Percentiles rank a stretch among this genome's conserved stretches.
Evolutionary conservation across 352 stramenopile species (phyloP).

Genomic region (Blastocystis hominis): DNA sequence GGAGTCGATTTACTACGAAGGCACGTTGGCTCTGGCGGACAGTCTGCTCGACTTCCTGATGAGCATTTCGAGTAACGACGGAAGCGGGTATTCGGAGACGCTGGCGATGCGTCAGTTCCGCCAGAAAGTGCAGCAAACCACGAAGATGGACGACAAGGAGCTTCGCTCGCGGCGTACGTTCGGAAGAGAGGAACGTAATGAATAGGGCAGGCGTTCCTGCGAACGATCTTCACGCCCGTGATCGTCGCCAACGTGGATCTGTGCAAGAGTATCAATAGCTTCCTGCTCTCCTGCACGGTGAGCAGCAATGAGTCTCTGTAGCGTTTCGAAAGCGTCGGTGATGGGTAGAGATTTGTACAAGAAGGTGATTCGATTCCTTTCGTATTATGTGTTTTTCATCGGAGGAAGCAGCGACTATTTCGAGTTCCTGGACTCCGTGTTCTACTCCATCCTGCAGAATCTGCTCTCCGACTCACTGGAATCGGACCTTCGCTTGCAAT

Average conservation of each 20-base stretch:
- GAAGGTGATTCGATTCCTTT: not conserved
- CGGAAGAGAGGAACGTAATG: not conserved
- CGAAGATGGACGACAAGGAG: not conserved
- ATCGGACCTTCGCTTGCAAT: not conserved
- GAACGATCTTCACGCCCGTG: not conserved
- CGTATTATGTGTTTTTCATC: not conserved
- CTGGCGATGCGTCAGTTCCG: constrained; percentile 23
- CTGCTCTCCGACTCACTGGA: not conserved
- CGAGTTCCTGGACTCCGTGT: constrained; percentile 1
- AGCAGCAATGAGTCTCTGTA: not conserved
- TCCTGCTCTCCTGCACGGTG: not conserved
- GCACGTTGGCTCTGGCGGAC: not conserved
- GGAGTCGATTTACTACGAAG: too few relatives aligned
- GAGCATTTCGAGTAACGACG: not conserved
- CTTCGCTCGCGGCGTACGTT: not conserved
- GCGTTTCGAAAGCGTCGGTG: not conserved
- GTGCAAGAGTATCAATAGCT: not conserved
- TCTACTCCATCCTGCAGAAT: not conserved
- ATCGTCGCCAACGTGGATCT: not conserved
- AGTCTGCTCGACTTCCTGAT: not conserved
- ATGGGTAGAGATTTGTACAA: not conserved
- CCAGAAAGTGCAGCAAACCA: not conserved
- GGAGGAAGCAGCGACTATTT: not conserved
- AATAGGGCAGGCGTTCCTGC: constrained; percentile 9
- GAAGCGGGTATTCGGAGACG: not conserved